A percentile compares a stretch with the other conserved stretches of the same genome.
phyloP scores from a whole-genome alignment of 352 stramenopile genomes.

The Phytophthora ohioensis region DNA sequence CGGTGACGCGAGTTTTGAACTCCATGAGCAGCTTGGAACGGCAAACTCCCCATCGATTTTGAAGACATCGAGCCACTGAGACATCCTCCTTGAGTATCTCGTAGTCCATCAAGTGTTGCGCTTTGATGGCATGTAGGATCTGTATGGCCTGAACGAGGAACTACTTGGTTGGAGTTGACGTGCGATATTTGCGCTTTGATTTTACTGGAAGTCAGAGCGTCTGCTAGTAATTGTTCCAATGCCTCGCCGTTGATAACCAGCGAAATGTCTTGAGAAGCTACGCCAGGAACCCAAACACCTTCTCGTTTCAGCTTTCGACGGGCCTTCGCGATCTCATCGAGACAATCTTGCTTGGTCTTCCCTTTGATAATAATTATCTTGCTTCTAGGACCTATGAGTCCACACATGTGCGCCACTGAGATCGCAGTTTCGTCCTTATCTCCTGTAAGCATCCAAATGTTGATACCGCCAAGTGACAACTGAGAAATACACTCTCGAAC shows the following conservation, averaged over 20 bases:
- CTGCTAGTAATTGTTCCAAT: conserved; percentile 71
- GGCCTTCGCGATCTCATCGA: conserved; percentile 83
- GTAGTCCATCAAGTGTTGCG: conserved; percentile 16
- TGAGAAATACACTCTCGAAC: conserved; percentile 97
- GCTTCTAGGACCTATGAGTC: conserved; percentile 85
- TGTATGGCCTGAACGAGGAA: conserved; percentile 12
- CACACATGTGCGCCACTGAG: conserved; percentile 98
- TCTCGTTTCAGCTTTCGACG: conserved; percentile 79
- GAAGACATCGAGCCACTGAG: conserved; percentile 54
- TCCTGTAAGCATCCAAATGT: conserved; percentile 99
- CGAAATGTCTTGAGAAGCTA: conserved; percentile 76
- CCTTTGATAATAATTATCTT: conserved; percentile 89
- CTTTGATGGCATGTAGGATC: conserved; percentile 6
- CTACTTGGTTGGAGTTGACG: conserved; percentile 30
- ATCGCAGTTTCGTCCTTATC: conserved; percentile 99
- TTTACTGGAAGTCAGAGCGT: conserved; percentile 37
- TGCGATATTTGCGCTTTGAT: conserved; percentile 27
- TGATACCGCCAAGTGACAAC: conserved; percentile 96
- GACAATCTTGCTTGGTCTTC: conserved; percentile 78
- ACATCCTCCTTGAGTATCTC: conserved; percentile 13
- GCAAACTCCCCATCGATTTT: conserved; percentile 61
- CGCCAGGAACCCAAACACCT: conserved; percentile 80
- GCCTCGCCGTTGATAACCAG: conserved; percentile 88
- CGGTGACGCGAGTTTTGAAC: conserved; percentile 40
- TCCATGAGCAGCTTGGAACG: conserved; percentile 34